Conservation (phyloP, 108 stramenopile species). For the Asterionellopsis glacialis region DNA sequence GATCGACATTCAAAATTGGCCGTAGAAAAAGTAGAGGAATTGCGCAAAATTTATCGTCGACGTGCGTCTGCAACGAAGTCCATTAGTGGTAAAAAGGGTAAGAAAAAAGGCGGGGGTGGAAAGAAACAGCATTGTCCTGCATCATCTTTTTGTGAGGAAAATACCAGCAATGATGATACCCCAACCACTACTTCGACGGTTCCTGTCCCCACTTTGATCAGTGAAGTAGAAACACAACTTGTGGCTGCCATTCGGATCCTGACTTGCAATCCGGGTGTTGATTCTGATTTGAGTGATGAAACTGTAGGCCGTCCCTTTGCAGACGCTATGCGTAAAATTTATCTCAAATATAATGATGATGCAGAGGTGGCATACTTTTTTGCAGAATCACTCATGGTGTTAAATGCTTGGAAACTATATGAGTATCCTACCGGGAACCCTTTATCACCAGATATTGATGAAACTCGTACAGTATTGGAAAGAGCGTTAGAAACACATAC, state of each 20-base stretch:
- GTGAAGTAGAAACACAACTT: slow-evolving; percentile 58
- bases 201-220: slow-evolving; percentile 22
- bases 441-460: slow-evolving; percentile 51
- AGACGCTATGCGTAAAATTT: slow-evolving; percentile 56
- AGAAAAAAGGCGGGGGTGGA: slow-evolving; percentile 14
- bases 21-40: slow-evolving; percentile 59
- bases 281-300: slow-evolving; percentile 42
- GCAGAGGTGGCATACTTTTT: slow-evolving; percentile 76
- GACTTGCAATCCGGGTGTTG: slow-evolving; percentile 61
- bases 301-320: slow-evolving; percentile 72
- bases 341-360: slow-evolving; percentile 58
- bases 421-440: slow-evolving; percentile 78
- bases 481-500: slow-evolving; percentile 49
- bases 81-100: slow-evolving; percentile 16
- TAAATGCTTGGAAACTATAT: slow-evolving; percentile 85
- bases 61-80: slow-evolving; percentile 1
- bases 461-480: slow-evolving; percentile 59
- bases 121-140: slow-evolving; percentile 6
- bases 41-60: slow-evolving; percentile 37
- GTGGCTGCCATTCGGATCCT: slow-evolving; percentile 63
- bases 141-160: slow-evolving; percentile 1
- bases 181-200: background rate
- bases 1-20: slow-evolving; percentile 62
- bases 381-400: slow-evolving; percentile 73
- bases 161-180: background rate